Conservation (phyloP, 2,329 filamentous ascomycete genomes). For the Cladophialophora carrionii region DNA sequence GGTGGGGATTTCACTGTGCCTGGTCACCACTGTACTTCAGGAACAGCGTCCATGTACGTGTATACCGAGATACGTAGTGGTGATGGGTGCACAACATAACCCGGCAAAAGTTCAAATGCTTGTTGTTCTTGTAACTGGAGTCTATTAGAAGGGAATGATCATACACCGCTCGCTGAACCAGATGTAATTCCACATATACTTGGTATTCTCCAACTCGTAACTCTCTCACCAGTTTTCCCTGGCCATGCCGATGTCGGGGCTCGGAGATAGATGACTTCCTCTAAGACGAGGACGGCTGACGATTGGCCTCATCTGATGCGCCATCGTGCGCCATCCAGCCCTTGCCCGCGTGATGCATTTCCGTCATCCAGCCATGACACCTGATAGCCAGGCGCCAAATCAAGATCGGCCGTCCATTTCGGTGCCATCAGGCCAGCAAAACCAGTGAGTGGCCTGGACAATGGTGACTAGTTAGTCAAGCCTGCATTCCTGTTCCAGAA, state of each 20-base stretch:
- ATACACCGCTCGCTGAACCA: not conserved
- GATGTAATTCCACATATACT: too few relatives aligned
- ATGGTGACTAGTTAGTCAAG: not conserved
- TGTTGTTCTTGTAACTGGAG: not conserved
- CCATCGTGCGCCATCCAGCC: not conserved
- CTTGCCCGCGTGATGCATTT: constrained; percentile 12
- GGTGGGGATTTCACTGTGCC: constrained; percentile 4
- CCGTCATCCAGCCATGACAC: constrained; percentile 1
- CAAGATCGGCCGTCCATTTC: constrained; percentile 16
- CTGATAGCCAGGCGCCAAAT: not conserved
- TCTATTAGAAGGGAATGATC: not conserved
- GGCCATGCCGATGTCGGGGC: not conserved
- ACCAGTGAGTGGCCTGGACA: constrained; percentile 10
- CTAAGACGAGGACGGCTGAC: not conserved
- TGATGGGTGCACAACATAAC: constrained; percentile 14
- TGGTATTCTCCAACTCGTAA: too few relatives aligned
- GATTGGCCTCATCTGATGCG: constrained; percentile 15
- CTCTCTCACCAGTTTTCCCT: not conserved
- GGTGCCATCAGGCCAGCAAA: constrained; percentile 9
- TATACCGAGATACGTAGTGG: not conserved
- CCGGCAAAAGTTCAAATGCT: constrained; percentile 20
- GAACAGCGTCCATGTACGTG: not conserved
- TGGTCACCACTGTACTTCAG: not conserved
- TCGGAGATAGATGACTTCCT: not conserved
- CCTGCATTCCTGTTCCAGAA: constrained; percentile 16